Percentiles rank a stretch among this genome's conserved stretches.
phyloP scores from a whole-genome alignment of 495 filamentous ascomycete genomes.

The Hapsidospora chrysogenum region DNA sequence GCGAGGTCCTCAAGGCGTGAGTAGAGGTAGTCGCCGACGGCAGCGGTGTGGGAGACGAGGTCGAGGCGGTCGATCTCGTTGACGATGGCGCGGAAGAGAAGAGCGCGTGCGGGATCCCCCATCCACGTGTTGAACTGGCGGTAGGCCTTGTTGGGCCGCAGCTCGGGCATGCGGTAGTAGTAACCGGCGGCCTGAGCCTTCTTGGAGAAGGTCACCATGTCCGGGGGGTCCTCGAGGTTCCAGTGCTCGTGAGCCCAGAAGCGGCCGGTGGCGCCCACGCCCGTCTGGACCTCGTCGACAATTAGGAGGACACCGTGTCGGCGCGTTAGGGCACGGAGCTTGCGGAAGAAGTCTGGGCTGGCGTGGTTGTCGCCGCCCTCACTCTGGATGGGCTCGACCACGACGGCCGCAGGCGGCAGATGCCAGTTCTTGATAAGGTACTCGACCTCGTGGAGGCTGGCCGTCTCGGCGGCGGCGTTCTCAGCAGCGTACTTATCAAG shows the following conservation, averaged over 20 bases:
- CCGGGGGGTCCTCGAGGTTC: constrained; percentile 67
- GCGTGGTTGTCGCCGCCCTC: constrained; percentile 99
- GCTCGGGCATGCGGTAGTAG: constrained; percentile 75
- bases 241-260: constrained; percentile 99
- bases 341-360: constrained; percentile 79
- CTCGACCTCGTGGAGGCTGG: constrained; percentile 81
- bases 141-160: constrained; percentile 98
- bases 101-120: constrained; percentile 82
- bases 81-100: constrained; percentile 87
- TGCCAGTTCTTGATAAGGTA: constrained; percentile 67
- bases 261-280: constrained; percentile 85
- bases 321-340: constrained; percentile 71
- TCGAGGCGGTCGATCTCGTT: constrained; percentile 69
- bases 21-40: constrained; percentile 74
- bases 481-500: constrained; percentile 68
- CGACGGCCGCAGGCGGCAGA: constrained; percentile 73
- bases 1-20: constrained; percentile 50
- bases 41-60: constrained; percentile 66
- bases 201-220: constrained; percentile 98
- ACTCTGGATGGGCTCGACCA: constrained; percentile 94
- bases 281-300: constrained; percentile 97
- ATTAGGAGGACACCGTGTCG: constrained; percentile 82
- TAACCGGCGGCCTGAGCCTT: constrained; percentile 97
- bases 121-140: constrained; percentile 99
- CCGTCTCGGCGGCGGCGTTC: constrained; percentile 69